Evolutionary conservation across 2,329 filamentous ascomycete species (phyloP), one percentile per base, ranked within the genome.

Genomic region (Botryotinia convoluta): DNA sequence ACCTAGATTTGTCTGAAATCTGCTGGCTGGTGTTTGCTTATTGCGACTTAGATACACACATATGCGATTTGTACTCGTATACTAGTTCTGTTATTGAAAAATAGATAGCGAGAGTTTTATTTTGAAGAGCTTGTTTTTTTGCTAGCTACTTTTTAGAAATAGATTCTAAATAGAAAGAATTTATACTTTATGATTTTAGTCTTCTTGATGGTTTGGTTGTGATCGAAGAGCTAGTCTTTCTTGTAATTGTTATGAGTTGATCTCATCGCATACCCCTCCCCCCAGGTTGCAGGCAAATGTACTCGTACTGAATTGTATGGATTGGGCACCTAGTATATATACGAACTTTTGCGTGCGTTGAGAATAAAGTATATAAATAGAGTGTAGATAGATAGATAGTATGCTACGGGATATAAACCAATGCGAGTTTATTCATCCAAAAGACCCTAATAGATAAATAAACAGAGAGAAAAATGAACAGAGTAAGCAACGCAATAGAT

Each of bases 1-100:
- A 63, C 29, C 69, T 57, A 59, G 57, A 60, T 44, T 72, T 72
- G 51, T 54, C 45, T 72, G 3, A 32, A 60, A 60, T 69, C 63
- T 37, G 42, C n/a, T 32, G 42, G 42, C 10, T 42, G 59, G 26
- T 71, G 59, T 71, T 64, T 71, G 59, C 44, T 64, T 64, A 51
- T 54, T 71, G 69, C 57, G 69, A 61, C 57, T 61, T 71, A 72
- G 71, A 73, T 73, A 73, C 51, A 73, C 48, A 70, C 64, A 48
- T 45, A 37, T 72, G 35, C 69, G 62, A 68, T 67, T 51, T 22
- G 37, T 42, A 57, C 35, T 57, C 65, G 65, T 32, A 59, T 44
- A 57, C 29, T n/a, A 32, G 32, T 71, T 64, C 32, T 71, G 32
- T 37, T 71, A 45, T 51, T 39, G 26, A 64, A 65, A 35, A 39